These are phyloP conservation scores for Martensiomyces pterosporus DNA, from an alignment of 192 early-diverging fungal genomes.

Conservation along the genomic window DNA sequence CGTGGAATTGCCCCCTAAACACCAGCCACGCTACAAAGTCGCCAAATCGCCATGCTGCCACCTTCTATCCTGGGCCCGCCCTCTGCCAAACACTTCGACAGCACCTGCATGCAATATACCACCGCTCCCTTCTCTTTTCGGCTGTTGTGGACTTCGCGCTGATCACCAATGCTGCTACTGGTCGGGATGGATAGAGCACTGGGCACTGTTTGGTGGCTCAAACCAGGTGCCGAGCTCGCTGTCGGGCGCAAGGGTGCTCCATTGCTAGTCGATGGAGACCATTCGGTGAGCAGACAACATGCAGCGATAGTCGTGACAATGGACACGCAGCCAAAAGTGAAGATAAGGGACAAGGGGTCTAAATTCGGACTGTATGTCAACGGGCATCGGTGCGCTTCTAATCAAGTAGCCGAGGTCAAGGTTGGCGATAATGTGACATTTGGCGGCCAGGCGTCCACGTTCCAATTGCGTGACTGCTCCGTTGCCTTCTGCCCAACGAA, in stretches of 20 bases:
- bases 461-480: constrained; percentile 8
- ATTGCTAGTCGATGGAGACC: constrained; percentile 31
- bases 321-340: background rate
- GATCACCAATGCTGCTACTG: constrained; percentile 41
- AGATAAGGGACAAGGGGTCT: constrained; percentile 21
- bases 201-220: constrained; percentile 25
- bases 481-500: constrained; percentile 21
- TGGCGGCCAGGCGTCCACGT: constrained; percentile 34
- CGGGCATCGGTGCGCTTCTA: constrained; percentile 10
- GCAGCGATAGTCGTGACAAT: constrained; percentile 5
- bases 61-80: too few species aligned
- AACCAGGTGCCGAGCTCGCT: constrained; percentile 6
- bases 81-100: too few species aligned
- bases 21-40: too few species aligned
- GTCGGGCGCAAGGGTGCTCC: constrained; percentile 33
- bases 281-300: constrained; percentile 33
- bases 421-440: constrained; percentile 29
- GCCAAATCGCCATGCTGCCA: too few species aligned
- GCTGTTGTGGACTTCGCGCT: too few species aligned
- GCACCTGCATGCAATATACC: too few species aligned
- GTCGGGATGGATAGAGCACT: constrained; percentile 26
- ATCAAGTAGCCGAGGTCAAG: background rate
- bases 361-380: constrained; percentile 46
- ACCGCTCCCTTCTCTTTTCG: background rate
- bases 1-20: too few species aligned